phyloP scores from a whole-genome alignment of 202 grass and related monocot genomes.

The Setaria italica region DNA sequence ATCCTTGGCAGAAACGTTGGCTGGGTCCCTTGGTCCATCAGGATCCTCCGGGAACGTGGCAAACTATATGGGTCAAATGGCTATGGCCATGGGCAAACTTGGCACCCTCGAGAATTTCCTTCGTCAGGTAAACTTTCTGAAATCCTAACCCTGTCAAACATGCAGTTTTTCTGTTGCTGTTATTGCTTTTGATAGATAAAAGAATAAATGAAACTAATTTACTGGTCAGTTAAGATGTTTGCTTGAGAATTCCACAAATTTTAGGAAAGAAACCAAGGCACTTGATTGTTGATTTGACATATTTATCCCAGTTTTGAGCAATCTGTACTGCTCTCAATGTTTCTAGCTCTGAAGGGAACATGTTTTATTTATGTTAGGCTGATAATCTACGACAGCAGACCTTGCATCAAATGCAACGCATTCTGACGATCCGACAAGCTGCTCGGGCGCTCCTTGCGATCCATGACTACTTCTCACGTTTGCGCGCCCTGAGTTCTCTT shows the following conservation, averaged over 20 bases:
- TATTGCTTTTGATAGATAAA: constrained; percentile 24
- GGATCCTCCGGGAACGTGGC: constrained; percentile 82
- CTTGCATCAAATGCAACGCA: constrained; percentile 80
- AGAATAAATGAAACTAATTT: constrained; percentile 24
- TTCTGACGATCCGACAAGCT: constrained; percentile 76
- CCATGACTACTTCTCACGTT: constrained; percentile 80
- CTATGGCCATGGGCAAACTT: constrained; percentile 97
- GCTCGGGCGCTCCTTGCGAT: constrained; percentile 72
- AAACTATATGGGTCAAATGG: constrained; percentile 97
- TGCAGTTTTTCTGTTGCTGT: constrained; percentile 18
- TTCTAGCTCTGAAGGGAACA: constrained; percentile 28
- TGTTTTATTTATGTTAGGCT: constrained; percentile 57
- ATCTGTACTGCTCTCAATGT: not conserved
- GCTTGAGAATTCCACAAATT: not conserved
- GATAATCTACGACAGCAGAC: constrained; percentile 89
- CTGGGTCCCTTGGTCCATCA: constrained; percentile 75
- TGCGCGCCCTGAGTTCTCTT: constrained; percentile 83
- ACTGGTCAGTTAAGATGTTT: not conserved
- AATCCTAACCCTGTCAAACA: not conserved
- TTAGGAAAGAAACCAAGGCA: not conserved
- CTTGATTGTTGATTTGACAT: not conserved
- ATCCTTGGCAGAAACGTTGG: constrained; percentile 84
- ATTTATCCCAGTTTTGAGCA: constrained; percentile 22
- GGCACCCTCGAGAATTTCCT: constrained; percentile 92
- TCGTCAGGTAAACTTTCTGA: constrained; percentile 65